Percentiles rank a stretch among this genome's conserved stretches.
These are phyloP conservation scores for Tetraselmis striata DNA, from an alignment of 139 green algal genomes.

Conservation along the genomic window DNA sequence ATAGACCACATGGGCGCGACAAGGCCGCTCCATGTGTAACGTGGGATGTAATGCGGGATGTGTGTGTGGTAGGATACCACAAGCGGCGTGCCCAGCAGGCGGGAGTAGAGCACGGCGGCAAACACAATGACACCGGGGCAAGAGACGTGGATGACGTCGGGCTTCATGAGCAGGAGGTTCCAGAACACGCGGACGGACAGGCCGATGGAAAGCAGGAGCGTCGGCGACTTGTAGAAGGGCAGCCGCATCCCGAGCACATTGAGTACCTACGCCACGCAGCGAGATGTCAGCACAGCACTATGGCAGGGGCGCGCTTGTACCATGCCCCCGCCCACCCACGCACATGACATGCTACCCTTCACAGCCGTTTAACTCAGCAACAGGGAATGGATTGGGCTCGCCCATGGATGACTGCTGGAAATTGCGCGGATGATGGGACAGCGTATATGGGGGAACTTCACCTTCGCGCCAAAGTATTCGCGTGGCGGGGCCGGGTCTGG, in stretches of 20 bases:
- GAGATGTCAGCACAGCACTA: too few relatives aligned
- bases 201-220: constrained; percentile 66
- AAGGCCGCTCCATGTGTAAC: constrained; percentile 15
- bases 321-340: too few relatives aligned
- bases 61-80: constrained; percentile 57
- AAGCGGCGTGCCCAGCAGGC: constrained; percentile 9
- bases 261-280: constrained; percentile 33
- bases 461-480: constrained; percentile 75
- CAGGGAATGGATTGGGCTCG: not conserved
- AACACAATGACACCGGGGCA: constrained; percentile 14
- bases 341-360: too few relatives aligned
- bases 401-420: not conserved
- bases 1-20: constrained; percentile 11
- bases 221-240: constrained; percentile 67
- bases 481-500: constrained; percentile 48
- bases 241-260: constrained; percentile 57
- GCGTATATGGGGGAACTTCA: constrained; percentile 18
- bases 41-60: not conserved
- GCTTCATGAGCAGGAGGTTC: not conserved
- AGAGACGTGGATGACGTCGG: constrained; percentile 16
- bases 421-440: not conserved
- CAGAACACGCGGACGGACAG: constrained; percentile 44
- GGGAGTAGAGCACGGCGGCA: constrained; percentile 11
- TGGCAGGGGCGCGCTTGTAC: too few relatives aligned
- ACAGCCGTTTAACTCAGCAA: too few relatives aligned